Conservation (phyloP, 495 filamentous ascomycete genomes). For the Podospora comata region DNA sequence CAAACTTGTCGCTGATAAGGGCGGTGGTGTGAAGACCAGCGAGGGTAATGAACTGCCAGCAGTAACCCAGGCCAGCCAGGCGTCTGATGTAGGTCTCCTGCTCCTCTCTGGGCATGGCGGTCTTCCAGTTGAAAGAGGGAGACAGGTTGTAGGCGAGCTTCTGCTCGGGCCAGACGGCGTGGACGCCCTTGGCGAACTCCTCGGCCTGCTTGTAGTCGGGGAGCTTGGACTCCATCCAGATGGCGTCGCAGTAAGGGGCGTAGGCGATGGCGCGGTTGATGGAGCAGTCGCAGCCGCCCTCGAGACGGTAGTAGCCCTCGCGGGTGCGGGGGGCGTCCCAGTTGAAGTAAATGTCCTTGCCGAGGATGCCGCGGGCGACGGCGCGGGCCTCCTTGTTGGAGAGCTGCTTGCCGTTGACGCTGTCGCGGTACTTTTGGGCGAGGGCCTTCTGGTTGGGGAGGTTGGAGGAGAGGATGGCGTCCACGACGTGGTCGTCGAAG, state of each 20-base stretch:
- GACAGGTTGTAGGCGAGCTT: constrained; percentile 98
- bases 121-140: constrained; percentile 99
- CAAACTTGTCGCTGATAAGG: constrained; percentile 83
- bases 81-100: constrained; percentile 97
- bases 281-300: constrained; percentile 87
- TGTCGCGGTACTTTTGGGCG: constrained; percentile 59
- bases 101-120: constrained; percentile 87
- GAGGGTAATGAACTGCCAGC: constrained; percentile 99
- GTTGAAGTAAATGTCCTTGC: constrained; percentile 82
- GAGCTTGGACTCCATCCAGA: constrained; percentile 99
- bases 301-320: constrained; percentile 90
- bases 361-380: constrained; percentile 77
- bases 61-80: constrained; percentile 84
- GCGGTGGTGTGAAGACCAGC: constrained; percentile 96
- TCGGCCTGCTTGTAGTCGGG: constrained; percentile 90
- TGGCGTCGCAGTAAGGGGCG: constrained; percentile 88
- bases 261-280: constrained; percentile 90
- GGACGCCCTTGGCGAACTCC: constrained; percentile 92
- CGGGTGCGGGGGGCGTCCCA: constrained; percentile 89
- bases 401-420: constrained; percentile 67
- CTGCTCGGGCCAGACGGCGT: constrained; percentile 91
- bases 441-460: constrained; percentile 64
- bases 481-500: constrained; percentile 85
- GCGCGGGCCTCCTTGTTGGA: constrained; percentile 77
- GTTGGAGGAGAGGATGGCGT: constrained; percentile 62